Evolutionary conservation across 495 filamentous ascomycete species (phyloP), one percentile per base, ranked within the genome.

Genomic region (Xylaria venustula): DNA sequence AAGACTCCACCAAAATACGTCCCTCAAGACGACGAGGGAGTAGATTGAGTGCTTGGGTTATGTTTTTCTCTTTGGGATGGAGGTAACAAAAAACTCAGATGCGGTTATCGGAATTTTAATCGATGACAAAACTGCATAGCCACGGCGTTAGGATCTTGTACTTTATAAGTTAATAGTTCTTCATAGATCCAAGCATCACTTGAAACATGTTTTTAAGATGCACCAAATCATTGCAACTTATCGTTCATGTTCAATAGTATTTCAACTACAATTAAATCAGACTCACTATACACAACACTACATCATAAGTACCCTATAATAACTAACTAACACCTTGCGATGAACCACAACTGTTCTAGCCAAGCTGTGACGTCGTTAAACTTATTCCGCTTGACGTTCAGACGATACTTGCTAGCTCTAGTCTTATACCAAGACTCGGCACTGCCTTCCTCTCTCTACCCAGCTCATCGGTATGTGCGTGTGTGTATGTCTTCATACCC

Each of bases 21-120:
- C 17, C 23, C 47, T 40, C 50, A 50, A 17, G 34, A 65, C 14
- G 41, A 65, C 4, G 64, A 68, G 1, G 65, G 26, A 32, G 60
- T 62, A 9, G 60, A 62, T 20, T 62, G 36, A 62, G 7, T 15
- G 5, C 20, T 17, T 32, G 17, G 26, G 28, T 40, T 15, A 12
- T 44, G 14, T 9, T 7, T 42, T 45, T 42, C 25, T 45, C n/a
- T 45, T 42, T 44, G 26, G 26, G 23, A 55, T 26, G 19, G 15
- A 17, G 15, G n/a, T 55, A 14, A 32, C 37, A 40, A 44, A 55
- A 17, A 40, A 45, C 19, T 55, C n/a, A 22, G 11, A 7, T 42
- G 37, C 37, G 49, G 32, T 37, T n/a, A 37, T 37, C 32, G 28
- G 49, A 22, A 52, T 52, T 34, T 52, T 34, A 32, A 9, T 52